phyloP scores from a whole-genome alignment of 1,284 basidiomycete species.

The Ceratobasidium sp. region DNA sequence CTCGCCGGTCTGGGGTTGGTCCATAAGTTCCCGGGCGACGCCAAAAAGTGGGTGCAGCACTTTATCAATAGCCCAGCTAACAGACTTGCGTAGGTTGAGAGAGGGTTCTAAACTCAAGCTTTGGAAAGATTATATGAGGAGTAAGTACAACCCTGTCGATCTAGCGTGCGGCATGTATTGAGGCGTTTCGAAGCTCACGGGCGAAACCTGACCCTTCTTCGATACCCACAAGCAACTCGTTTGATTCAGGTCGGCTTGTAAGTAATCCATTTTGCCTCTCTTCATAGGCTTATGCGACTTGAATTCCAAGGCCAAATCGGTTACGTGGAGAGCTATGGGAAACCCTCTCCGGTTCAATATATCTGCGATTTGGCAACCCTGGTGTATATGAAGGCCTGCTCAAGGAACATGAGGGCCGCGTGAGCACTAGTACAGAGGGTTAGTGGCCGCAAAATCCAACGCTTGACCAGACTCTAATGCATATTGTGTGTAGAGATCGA shows the following conservation, averaged over 20 bases:
- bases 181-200: slow-evolving; percentile 74
- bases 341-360: slow-evolving; percentile 93
- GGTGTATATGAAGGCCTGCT: slow-evolving; percentile 88
- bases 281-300: background rate
- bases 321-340: slow-evolving; percentile 99
- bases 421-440: slow-evolving; percentile 88
- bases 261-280: background rate
- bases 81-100: slow-evolving; percentile 71
- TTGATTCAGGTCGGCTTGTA: slow-evolving; percentile 93
- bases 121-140: slow-evolving; percentile 90
- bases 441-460: background rate
- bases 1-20: slow-evolving; percentile 88
- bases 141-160: slow-evolving; percentile 62
- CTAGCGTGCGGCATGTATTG: background rate
- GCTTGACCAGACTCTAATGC: background rate
- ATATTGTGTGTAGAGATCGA: slow-evolving; percentile 82
- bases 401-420: slow-evolving; percentile 82
- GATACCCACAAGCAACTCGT: slow-evolving; percentile 96
- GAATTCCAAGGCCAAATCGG: slow-evolving; percentile 75
- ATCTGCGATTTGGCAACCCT: slow-evolving; percentile 89
- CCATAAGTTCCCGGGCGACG: slow-evolving; percentile 94
- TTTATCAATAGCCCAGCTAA: background rate
- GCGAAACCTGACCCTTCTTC: slow-evolving; percentile 90
- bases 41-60: slow-evolving; percentile 78
- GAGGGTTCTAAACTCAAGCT: slow-evolving; percentile 98